A percentile compares a stretch with the other conserved stretches of the same genome.
These are phyloP conservation scores for Myrica gale DNA, from an alignment of 306 rosid species.

Conservation along the genomic window DNA sequence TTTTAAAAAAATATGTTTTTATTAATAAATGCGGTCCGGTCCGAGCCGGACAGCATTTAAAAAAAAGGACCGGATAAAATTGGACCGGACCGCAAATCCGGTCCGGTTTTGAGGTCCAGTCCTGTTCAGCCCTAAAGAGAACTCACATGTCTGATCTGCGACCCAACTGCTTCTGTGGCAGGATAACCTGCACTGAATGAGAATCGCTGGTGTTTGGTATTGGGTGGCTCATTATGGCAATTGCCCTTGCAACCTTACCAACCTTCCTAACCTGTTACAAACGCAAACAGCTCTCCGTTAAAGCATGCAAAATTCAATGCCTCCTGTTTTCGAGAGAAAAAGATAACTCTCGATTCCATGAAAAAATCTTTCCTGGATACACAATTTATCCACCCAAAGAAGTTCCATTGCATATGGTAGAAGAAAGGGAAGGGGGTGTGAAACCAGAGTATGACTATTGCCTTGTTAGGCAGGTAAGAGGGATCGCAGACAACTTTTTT, in stretches of 20 bases:
- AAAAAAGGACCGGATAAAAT: no score
- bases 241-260: conserved; percentile 96
- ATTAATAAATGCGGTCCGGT: no score
- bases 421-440: neutral
- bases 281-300: conserved; percentile 21
- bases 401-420: neutral
- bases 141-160: conserved; percentile 98
- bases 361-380: neutral
- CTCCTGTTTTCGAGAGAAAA: neutral
- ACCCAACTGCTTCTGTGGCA: conserved; percentile 96
- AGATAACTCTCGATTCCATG: neutral
- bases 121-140: no score
- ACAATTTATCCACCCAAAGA: neutral
- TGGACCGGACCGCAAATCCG: no score
- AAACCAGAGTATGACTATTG: conserved; percentile 22
- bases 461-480: conserved; percentile 89
- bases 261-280: conserved; percentile 85
- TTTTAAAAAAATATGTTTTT: no score
- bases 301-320: conserved; percentile 13
- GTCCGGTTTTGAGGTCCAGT: no score
- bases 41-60: no score
- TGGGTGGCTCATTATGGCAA: conserved; percentile 94
- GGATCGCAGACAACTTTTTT: conserved; percentile 96
- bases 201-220: conserved; percentile 84
- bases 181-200: conserved; percentile 88